phyloP scores from a whole-genome alignment of 768 basidiomycete species.

The Chalciporus sphaerocephalus region DNA sequence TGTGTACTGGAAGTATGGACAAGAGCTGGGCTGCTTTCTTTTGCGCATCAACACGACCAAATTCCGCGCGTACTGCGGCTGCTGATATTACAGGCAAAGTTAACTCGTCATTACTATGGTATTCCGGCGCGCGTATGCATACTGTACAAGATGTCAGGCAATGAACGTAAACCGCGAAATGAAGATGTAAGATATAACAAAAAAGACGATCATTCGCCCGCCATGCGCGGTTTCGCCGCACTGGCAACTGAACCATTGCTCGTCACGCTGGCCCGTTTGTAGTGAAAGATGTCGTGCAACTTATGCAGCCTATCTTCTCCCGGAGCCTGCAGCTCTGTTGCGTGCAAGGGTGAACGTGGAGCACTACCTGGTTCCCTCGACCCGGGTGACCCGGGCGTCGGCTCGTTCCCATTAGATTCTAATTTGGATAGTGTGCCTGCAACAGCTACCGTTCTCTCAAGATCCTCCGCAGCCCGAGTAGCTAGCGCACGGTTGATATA shows the following conservation, averaged over 20 bases:
- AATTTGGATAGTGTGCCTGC: conserved; percentile 75
- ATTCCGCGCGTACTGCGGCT: conserved; percentile 5
- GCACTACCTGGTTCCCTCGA: conserved; percentile 26
- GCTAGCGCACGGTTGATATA: conserved; percentile 87
- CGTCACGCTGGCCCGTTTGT: conserved; percentile 59
- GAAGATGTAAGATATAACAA: conserved; percentile 15
- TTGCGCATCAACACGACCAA: conserved; percentile 27
- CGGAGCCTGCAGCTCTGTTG: conserved; percentile 32
- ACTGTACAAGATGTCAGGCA: conserved; percentile 29
- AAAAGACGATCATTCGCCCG: conserved; percentile 18
- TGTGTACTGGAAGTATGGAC: no score
- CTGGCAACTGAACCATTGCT: conserved; percentile 40
- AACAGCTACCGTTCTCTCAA: conserved; percentile 75
- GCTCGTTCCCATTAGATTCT: conserved; percentile 50
- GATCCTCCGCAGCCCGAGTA: conserved; percentile 82
- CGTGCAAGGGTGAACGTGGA: conserved; percentile 34
- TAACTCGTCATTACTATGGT: conserved; percentile 20
- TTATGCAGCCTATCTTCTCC: conserved; percentile 67
- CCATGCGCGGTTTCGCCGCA: conserved; percentile 13
- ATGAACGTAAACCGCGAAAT: conserved; percentile 15
- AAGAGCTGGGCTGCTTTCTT: no score
- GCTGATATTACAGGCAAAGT: not conserved
- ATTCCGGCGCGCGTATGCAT: conserved; percentile 21
- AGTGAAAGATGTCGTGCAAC: conserved; percentile 79
- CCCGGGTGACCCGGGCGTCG: conserved; percentile 33